Conservation (phyloP, 2,329 filamentous ascomycete genomes). For the Colletotrichum aenigma region DNA sequence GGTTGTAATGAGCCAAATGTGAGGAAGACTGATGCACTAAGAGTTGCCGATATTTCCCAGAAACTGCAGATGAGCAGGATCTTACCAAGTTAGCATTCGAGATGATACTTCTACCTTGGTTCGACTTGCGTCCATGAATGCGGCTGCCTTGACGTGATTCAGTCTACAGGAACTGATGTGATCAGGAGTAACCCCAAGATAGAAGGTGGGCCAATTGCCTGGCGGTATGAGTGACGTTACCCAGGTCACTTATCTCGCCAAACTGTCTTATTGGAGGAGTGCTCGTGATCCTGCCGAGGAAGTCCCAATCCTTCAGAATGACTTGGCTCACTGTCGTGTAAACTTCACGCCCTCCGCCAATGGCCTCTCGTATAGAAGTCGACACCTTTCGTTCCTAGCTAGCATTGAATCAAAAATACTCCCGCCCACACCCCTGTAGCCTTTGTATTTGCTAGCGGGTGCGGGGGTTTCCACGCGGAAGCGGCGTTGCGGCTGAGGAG, state of each 20-base stretch:
- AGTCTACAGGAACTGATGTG: background rate
- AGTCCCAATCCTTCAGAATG: background rate
- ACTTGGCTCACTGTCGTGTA: background rate
- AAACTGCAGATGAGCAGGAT: background rate
- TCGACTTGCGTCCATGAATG: background rate
- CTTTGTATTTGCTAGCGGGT: background rate
- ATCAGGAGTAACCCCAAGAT: background rate
- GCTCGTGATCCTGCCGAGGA: background rate
- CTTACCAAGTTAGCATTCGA: background rate
- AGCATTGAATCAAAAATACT: background rate
- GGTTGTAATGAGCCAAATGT: background rate
- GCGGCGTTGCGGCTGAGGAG: background rate
- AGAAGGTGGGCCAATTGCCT: background rate
- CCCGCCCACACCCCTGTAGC: background rate
- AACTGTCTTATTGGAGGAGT: background rate
- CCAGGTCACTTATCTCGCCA: background rate
- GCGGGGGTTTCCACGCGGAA: background rate
- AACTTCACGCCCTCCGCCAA: background rate
- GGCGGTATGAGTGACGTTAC: background rate
- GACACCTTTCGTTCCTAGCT: background rate
- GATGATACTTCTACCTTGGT: background rate
- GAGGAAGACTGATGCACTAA: background rate
- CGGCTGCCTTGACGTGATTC: background rate
- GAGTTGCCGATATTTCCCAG: background rate
- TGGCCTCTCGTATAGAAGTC: too few relatives aligned